Base-by-base conservation (phyloP, 306 rosid species). In the Cucurbita ficifolia region DNA sequence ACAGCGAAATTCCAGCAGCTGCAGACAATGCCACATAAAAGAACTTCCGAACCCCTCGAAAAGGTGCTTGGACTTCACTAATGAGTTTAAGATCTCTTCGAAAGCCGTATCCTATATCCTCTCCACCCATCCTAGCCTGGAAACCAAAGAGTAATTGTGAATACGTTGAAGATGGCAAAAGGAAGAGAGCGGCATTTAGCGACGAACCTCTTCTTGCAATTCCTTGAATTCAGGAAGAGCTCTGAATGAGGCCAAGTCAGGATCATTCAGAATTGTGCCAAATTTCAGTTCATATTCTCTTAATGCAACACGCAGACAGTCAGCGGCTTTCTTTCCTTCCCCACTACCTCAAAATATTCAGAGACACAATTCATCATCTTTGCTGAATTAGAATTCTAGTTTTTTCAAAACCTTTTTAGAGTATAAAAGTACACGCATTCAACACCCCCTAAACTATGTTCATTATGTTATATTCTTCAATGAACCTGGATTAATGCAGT, bases 1-100 rank as follows among this genome's bases (percentile, higher is more conserved):
- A 76, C 52, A 76, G 75, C 17, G 99, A 90, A 81, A 91, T 86
- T 84, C 99, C 97, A 4, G 99, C 99, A 21, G 97, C 96, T 50
- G 96, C 96, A 22, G 97, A 78, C 8, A 94, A 74, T 29, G 96
- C 96, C 57, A 91, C 69, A 62, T 83, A 94, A 80, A 94, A 91
- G 86, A 94, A 91, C 85, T 82, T 89, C 83, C 99, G 82, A 67
- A 94, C 79, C 73, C 97, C 99, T 51, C 97, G 99, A 75, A 94
- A 94, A 35, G 99, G 99, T 71, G 97, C 99, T 83, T 94, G 99
- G 64, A 94, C 99, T 89, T 91, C 99, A 79, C 99, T 87, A 61
- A 94, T 94, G 80, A 94, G 99, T 85, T 91, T 94, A 69, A 94
- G 88, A 87, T 94, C 99, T 91, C 99, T 89, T 45, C 96, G 91